Base-by-base conservation (phyloP, 371 early-diverging fungal species). In the Choanephora cucurbitarum region DNA sequence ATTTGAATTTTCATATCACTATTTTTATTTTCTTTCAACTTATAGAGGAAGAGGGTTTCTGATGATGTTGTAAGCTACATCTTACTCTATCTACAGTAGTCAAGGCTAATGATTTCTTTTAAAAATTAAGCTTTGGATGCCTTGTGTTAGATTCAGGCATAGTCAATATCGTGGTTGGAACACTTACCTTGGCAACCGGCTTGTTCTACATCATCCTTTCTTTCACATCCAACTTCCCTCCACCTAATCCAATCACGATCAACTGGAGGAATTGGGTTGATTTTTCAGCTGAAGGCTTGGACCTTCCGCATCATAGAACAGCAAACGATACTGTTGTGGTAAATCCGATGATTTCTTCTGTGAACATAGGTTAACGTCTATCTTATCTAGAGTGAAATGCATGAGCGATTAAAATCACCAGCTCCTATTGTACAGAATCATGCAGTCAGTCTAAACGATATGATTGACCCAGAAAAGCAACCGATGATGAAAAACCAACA, bases 261-360 rank as follows among this genome's bases (percentile, higher is more conserved):
- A 77, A 77, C 23, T 73, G 73, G 73, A 57, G 71, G 55, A 73
- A 73, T 19, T 77, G 73, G 77, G 71, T 67, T 31, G 77, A 77
- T 44, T 71, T 69, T 32, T 71, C 71, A 9, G 77, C 73, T 4
- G 77, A 76, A 44, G 77, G 73, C 0, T 34, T 76, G 18, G 77
- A 76, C 53, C 24, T 76, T n/a, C 54, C 66, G 11, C 62, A 69
- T 3, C 67, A 63, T 10, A 60, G 62, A 39, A 28, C 37, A 28
- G 44, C 33, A 45, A 60, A 70, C 55, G 15, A 52, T 22, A 52
- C 55, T 40, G 47, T 62, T 1, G 60, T 65, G 58, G 64, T 64
- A 61, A 53, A 28, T 28, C 28, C 28, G 7, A 28, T 28, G 28
- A 28, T 28, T 28, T 28, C n/a, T n/a, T n/a, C n/a, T n/a, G n/a